Evolutionary conservation across 2,329 filamentous ascomycete genomes (phyloP).

Genomic region (Daldinia sp.): DNA sequence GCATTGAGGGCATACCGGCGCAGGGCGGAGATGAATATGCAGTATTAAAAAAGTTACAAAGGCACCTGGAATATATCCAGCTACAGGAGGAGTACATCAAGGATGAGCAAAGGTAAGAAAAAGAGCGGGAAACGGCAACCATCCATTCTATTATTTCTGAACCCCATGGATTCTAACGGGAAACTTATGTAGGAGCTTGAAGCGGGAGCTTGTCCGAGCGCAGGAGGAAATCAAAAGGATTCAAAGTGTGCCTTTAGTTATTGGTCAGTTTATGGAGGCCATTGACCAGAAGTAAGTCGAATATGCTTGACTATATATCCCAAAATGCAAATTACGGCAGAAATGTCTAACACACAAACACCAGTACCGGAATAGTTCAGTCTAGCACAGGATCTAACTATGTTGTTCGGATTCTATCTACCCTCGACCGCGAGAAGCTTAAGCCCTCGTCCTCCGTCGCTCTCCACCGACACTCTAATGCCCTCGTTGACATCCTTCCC

Average conservation of each 20-base stretch:
- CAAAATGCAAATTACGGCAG: conserved; percentile 24
- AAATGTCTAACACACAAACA: conserved; percentile 11
- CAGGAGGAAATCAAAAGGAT: conserved; percentile 99
- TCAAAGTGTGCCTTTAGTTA: conserved; percentile 96
- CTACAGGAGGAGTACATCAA: conserved; percentile 99
- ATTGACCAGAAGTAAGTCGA: conserved; percentile 93
- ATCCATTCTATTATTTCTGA: not conserved
- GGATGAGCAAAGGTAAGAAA: conserved; percentile 90
- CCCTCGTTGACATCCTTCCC: conserved; percentile 97
- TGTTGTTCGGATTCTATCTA: conserved; percentile 97
- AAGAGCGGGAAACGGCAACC: not conserved
- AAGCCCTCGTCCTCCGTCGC: conserved; percentile 98
- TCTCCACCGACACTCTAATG: conserved; percentile 97
- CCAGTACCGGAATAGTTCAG: conserved; percentile 95
- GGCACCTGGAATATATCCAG: conserved; percentile 98
- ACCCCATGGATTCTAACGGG: conserved; percentile 36
- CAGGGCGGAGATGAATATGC: conserved; percentile 94
- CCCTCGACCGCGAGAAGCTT: conserved; percentile 95
- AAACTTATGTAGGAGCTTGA: conserved; percentile 76
- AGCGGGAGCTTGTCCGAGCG: conserved; percentile 94
- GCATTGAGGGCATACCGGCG: conserved; percentile 83
- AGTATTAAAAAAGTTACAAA: conserved; percentile 94
- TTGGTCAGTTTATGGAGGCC: conserved; percentile 99
- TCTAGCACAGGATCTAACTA: conserved; percentile 99
- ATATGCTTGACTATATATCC: conserved; percentile 26